Conservation (phyloP, 495 filamentous ascomycete genomes). For the Pyrenula massariospora region DNA sequence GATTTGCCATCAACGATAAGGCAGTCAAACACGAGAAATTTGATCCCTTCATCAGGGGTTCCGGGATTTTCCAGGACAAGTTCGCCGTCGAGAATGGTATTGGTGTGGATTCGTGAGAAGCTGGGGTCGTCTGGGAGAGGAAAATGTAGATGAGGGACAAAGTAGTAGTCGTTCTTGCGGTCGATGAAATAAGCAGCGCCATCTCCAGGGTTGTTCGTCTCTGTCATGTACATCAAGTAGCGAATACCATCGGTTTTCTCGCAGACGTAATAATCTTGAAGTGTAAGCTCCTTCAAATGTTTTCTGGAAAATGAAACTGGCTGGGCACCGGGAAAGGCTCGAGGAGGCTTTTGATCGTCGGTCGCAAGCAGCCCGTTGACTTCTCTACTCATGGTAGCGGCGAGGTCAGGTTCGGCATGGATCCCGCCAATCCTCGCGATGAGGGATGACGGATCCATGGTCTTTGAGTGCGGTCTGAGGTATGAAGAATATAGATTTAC, state of each 20-base stretch:
- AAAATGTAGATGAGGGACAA: slow-evolving; percentile 66
- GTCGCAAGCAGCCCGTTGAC: slow-evolving; percentile 68
- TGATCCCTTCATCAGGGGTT: slow-evolving; percentile 52
- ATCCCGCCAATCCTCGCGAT: not conserved
- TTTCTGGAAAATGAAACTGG: slow-evolving; percentile 77
- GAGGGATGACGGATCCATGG: not conserved
- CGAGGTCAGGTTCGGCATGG: not conserved
- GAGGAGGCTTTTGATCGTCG: slow-evolving; percentile 25
- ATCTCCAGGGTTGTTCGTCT: slow-evolving; percentile 29
- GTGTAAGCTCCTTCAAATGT: slow-evolving; percentile 67
- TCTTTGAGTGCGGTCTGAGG: no score
- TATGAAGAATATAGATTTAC: no score
- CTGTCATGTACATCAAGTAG: slow-evolving; percentile 81
- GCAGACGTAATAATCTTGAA: slow-evolving; percentile 87
- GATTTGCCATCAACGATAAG: slow-evolving; percentile 67
- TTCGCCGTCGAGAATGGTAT: slow-evolving; percentile 86
- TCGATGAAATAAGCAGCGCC: slow-evolving; percentile 86
- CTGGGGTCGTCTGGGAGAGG: slow-evolving; percentile 50
- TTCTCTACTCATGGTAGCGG: slow-evolving; percentile 30
- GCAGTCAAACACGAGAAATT: slow-evolving; percentile 88
- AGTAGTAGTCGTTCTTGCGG: slow-evolving; percentile 94
- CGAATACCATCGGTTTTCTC: slow-evolving; percentile 97
- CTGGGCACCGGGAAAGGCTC: slow-evolving; percentile 77
- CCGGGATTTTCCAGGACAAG: slow-evolving; percentile 66
- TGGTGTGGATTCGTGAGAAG: slow-evolving; percentile 54